Base-by-base conservation (phyloP, 2,329 filamentous ascomycete species). In the Pseudohalonectria lignicola region DNA sequence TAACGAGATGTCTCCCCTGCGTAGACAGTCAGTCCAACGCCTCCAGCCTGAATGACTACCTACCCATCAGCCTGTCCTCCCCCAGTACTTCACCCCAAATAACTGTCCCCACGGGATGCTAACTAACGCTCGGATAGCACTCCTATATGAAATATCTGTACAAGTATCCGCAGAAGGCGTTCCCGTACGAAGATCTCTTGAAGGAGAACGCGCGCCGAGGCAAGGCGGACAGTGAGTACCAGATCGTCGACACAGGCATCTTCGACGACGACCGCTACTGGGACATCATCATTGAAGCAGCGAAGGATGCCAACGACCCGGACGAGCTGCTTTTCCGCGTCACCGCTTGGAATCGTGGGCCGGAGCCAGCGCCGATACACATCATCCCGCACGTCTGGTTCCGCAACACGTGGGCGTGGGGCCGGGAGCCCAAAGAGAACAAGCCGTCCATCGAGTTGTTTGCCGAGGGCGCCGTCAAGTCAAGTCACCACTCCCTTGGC, bases 61-160 rank as follows among this genome's bases (percentile, higher is more conserved):
- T n/a, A n/a, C n/a, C n/a, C n/a, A n/a, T n/a, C n/a, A n/a, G n/a
- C n/a, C n/a, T n/a, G n/a, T n/a, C n/a, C n/a, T n/a, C n/a, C n/a
- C n/a, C n/a, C n/a, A n/a, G n/a, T n/a, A n/a, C n/a, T n/a, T n/a
- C n/a, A n/a, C n/a, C n/a, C n/a, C n/a, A n/a, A n/a, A n/a, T n/a
- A n/a, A n/a, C n/a, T n/a, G n/a, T n/a, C n/a, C n/a, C n/a, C n/a
- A n/a, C n/a, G n/a, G n/a, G n/a, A n/a, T n/a, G n/a, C n/a, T n/a
- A n/a, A n/a, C n/a, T n/a, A n/a, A n/a, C n/a, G n/a, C n/a, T n/a
- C n/a, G n/a, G n/a, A n/a, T n/a, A 88, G 84, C 88, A 95, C 62
- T 94, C 90, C 20, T 96, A 96, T 67, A 96, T 96, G 90, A 96
- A 96, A 61, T 93, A 80, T 54, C 79, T 96, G 48, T 96, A 96